These are phyloP conservation scores for Apiotrichum veenhuisii DNA, from an alignment of 1,284 basidiomycete species.

Conservation along the genomic window DNA sequence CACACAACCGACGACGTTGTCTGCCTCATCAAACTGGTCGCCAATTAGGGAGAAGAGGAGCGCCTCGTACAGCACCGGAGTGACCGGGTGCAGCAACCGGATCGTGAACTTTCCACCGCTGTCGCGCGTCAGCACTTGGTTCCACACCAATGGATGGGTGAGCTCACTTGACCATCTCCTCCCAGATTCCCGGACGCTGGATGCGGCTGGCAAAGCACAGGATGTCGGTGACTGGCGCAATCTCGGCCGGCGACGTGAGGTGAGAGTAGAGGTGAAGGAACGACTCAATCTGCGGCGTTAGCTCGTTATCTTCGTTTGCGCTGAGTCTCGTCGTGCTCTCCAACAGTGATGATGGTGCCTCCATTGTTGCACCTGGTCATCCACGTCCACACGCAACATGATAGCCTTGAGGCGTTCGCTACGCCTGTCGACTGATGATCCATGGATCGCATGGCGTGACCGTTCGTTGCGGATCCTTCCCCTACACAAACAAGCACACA, in stretches of 20 bases:
- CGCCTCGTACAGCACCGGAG: slow-evolving; percentile 45
- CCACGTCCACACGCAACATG: too few species aligned
- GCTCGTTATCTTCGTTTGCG: too few species aligned
- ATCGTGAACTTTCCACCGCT: slow-evolving; percentile 48
- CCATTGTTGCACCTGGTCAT: too few species aligned
- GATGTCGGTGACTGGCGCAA: slow-evolving; percentile 50
- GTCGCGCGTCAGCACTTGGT: slow-evolving; percentile 1
- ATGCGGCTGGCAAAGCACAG: slow-evolving; percentile 47
- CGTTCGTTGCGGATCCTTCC: too few species aligned
- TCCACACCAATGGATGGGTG: too few species aligned
- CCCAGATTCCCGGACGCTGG: slow-evolving; percentile 49
- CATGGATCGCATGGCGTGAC: too few species aligned
- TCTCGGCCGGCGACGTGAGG: slow-evolving; percentile 45
- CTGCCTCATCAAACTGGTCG: slow-evolving; percentile 50
- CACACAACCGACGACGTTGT: slow-evolving; percentile 49
- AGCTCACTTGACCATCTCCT: slow-evolving; percentile 49
- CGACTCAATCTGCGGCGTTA: slow-evolving; percentile 45
- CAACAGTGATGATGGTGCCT: background rate
- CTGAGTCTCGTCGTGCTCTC: too few species aligned
- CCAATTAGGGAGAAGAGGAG: slow-evolving; percentile 47
- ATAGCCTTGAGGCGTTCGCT: too few species aligned
- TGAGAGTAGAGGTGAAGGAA: slow-evolving; percentile 51
- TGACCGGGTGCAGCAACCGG: slow-evolving; percentile 44
- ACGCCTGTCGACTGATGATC: too few species aligned
- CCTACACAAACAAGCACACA: too few species aligned